A percentile compares a stretch with the other conserved stretches of the same genome.
phyloP scores from a whole-genome alignment of 1,284 basidiomycete species.

The Puccinia novopanici region DNA sequence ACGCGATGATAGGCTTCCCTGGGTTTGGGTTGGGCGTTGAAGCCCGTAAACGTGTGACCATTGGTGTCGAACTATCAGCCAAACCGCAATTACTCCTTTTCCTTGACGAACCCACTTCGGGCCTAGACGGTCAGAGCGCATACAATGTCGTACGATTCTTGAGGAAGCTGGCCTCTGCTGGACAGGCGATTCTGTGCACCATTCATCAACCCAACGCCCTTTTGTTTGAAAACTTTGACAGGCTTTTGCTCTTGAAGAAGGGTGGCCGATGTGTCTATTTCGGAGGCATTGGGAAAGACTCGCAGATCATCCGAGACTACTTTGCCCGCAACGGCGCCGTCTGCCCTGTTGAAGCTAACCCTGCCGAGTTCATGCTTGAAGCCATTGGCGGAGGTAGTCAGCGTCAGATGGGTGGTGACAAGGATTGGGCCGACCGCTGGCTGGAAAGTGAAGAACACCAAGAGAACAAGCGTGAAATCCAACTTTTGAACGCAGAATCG shows the following conservation, averaged over 20 bases:
- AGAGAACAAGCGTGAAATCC: constrained; percentile 60
- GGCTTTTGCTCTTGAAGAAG: constrained; percentile 63
- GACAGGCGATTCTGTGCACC: constrained; percentile 68
- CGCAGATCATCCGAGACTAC: constrained; percentile 63
- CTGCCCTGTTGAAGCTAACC: constrained; percentile 64
- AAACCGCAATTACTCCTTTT: constrained; percentile 61
- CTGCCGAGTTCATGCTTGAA: constrained; percentile 59
- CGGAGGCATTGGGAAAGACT: constrained; percentile 65
- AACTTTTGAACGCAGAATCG: constrained; percentile 50
- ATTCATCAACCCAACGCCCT: constrained; percentile 72
- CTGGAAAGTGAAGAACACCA: constrained; percentile 59
- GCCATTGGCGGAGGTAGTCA: constrained; percentile 75
- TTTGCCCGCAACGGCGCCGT: constrained; percentile 64
- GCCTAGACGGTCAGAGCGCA: constrained; percentile 83
- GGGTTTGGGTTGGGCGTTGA: constrained; percentile 64
- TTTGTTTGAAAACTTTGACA: constrained; percentile 69
- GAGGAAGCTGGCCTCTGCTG: constrained; percentile 76
- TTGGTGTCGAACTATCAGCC: constrained; percentile 67
- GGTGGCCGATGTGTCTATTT: constrained; percentile 66
- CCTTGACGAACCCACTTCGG: constrained; percentile 66
- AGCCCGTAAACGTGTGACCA: constrained; percentile 66
- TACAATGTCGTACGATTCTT: constrained; percentile 81
- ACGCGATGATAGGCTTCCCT: constrained; percentile 59
- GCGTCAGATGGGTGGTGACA: constrained; percentile 65
- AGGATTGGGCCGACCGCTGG: constrained; percentile 79